Base-by-base conservation (phyloP, 2,329 filamentous ascomycete genomes). In the Penicillium psychrosexuale region DNA sequence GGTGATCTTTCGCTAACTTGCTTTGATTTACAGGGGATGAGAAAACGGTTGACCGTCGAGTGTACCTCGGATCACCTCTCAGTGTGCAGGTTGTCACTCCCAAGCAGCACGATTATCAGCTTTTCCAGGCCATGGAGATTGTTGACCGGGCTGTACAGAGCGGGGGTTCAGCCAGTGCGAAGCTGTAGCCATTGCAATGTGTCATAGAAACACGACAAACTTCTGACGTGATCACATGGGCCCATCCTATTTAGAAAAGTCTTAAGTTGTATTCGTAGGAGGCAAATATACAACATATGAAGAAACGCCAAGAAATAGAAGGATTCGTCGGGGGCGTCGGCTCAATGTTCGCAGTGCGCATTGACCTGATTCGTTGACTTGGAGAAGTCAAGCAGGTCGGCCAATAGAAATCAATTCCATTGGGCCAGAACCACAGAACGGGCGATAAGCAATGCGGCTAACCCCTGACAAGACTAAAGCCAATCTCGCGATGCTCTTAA, bases 51-150 rank as follows among this genome's bases (percentile, higher is more conserved):
- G 80, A 85, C 64, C 73, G 82, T 19, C 72, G 72, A 1, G 74
- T 82, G 0, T 86, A 84, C 60, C 62, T 85, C 7, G 76, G 75
- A 3, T 83, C 80, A 3, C 76, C 79, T 17, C 67, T 85, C 8
- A 80, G 80, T 60, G 73, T 86, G 28, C 83, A 86, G 67, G 79
- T 84, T 0, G 73, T 85, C 0, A 80, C 79, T 6, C 81, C 81
- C 8, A 81, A 75, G 50, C 66, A 82, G 62, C 76, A 80, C 61
- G 83, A 86, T 58, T 75, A 80, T 63, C 77, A 77, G 57, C 68
- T 85, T 17, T 76, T 76, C 40, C 72, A 77, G 56, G 79, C 77
- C 0, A 84, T 85, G 82, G 68, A 68, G n/a, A 66, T 78, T 9
- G 73, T 85, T 51, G 81, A 84, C 50, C 59, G 62, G 6, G 71